Base-by-base conservation (phyloP, 2,329 filamentous ascomycete genomes). In the Penicillium hordei region DNA sequence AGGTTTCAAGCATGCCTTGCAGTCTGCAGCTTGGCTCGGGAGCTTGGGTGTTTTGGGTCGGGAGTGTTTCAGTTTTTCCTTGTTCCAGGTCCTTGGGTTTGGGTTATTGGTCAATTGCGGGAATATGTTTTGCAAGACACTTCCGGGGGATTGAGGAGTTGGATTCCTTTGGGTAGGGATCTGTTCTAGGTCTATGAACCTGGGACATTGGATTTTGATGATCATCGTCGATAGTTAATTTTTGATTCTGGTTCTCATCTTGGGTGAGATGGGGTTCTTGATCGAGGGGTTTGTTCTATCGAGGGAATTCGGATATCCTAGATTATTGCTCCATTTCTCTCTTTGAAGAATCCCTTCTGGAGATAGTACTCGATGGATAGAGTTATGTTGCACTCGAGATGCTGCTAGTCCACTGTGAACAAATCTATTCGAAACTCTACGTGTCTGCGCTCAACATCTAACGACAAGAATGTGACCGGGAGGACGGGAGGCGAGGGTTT, bases 1-100 rank as follows among this genome's bases (percentile, higher is more conserved):
- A 60, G 60, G 65, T 67, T 62, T 67, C 64, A 67, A 52, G 36
- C 42, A 62, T 65, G 64, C 65, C 65, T 67, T 67, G 64, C 65
- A 65, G 62, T 13, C 50, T 61, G 63, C 60, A 57, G 56, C 29
- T 38, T 21, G 44, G 51, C 48, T 59, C 38, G 29, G 53, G 51
- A 59, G 38, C 46, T 55, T 38, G 42, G 23, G 19, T 39, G 56
- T 12, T 52, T 48, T 38, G 42, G 38, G 34, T 39, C 33, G 33
- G 48, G 31, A 13, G 19, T 55, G 63, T 65, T 65, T 66, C 55
- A 59, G 48, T 60, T 50, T 12, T 19, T 13, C 38, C 29, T 29
- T 55, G 31, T 55, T 55, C 55, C 49, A 34, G 23, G 31, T 29
- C 7, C 39, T 53, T 52, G 56, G 60, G 39, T 27, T 57, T 36